Conservation (phyloP, 1,284 basidiomycete genomes). For the Tylopilus sp. region DNA sequence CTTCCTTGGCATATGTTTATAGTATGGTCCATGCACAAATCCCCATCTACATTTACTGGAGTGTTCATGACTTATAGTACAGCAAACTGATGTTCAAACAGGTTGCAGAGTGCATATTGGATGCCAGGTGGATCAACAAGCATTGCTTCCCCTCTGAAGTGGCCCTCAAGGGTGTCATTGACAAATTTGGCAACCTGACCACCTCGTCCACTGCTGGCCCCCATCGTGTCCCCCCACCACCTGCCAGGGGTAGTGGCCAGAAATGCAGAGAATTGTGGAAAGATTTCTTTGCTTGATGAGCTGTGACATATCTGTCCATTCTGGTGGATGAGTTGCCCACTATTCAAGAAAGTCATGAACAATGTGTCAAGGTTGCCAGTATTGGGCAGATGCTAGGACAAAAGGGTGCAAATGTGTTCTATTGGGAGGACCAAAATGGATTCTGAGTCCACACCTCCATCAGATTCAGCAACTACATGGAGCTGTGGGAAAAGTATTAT, state of each 20-base stretch:
- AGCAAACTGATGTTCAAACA: neutral
- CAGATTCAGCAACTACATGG: neutral
- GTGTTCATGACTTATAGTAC: neutral
- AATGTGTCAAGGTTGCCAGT: neutral
- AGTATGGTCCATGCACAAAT: neutral
- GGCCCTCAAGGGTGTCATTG: neutral
- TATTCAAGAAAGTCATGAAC: neutral
- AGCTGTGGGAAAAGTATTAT: neutral
- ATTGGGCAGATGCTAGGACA: neutral
- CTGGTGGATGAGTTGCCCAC: neutral
- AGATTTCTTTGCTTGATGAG: neutral
- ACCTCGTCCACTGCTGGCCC: neutral
- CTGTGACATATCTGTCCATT: neutral
- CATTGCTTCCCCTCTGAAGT: neutral
- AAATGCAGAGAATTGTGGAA: neutral
- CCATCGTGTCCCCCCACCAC: neutral
- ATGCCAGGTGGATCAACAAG: neutral
- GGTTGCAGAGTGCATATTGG: neutral
- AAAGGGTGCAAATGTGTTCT: conserved; percentile 1
- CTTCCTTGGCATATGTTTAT: neutral
- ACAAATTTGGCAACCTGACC: neutral
- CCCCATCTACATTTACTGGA: conserved; percentile 1
- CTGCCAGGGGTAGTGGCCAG: conserved; percentile 5
- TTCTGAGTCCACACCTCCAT: neutral
- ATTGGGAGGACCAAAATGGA: conserved; percentile 1